Base-by-base conservation (phyloP, 75 land plant genomes). In the Pinus tabuliformis region DNA sequence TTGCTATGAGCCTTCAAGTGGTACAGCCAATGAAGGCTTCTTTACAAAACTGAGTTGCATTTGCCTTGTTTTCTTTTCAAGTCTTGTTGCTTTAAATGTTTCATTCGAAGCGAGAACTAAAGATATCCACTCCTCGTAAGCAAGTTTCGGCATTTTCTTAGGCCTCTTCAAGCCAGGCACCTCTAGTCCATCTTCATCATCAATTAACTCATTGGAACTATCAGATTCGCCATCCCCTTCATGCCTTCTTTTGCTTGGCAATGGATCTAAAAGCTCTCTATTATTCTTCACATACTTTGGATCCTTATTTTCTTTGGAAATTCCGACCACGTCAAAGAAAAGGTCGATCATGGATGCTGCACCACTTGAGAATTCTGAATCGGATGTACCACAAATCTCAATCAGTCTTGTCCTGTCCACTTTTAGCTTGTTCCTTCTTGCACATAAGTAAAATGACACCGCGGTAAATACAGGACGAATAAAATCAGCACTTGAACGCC, bases 361-460 rank as follows among this genome's bases (percentile, higher is more conserved):
- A 33, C 94, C 99, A 75, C 36, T 82, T 62, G 91, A 71, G 78
- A 96, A 96, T 73, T 96, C 99, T n/a, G 91, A 78, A 75, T 94
- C 99, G 33, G 98, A 90, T 60, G 98, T 86, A 2, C 98, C 93
- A 83, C 90, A 91, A 13, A 95, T 81, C 77, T 96, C 99, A 76
- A 96, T 90, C 79, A 96, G 73, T 73, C 86, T 91, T 30, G 75
- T 5, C 81, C 86, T 94, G 89, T 96, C 99, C 18, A 94, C 95
- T 81, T 93, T 94, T 18, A 96, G 88, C 99, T 96, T 96, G 62
- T 96, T 87, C 71, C 77, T 94, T 78, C 85, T 92, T n/a, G 98
- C 95, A 84, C 93, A 90, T 74, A 96, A 78, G 79, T 89, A 96
- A 76, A 96, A 96, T 21, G 99, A 93, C 33, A 89, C 98, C 56